Evolutionary conservation across 1,139 yeast genomes (phyloP), one percentile per base, ranked within the genome.

Genomic region (Protomyces pachydermus): DNA sequence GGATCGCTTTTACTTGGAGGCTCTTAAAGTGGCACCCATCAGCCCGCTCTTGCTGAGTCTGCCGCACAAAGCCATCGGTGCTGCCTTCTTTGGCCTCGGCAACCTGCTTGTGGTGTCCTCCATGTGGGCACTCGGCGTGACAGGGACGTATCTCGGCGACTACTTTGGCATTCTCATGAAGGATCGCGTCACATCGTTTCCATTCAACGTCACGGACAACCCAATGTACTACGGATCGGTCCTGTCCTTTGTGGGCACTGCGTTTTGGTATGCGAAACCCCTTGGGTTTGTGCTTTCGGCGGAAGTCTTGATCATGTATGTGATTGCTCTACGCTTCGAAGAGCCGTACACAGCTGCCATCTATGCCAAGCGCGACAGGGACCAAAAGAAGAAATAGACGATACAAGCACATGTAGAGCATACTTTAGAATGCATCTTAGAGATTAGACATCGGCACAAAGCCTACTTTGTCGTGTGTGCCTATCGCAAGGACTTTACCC

Each of bases 151-250:
- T 73, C 79, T 93, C 68, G 98, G 98, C 46, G 98, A 93, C 76
- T 95, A 93, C 77, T 93, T 93, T 76, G 98, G 98, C 0, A 91
- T 93, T 72, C 82, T 93, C 72, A 93, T 91, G 95, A 84, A 84
- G 68, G 84, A 88, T 69, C 82, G 96, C 72, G 97, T 93, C 67
- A 87, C 95, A n/a, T 86, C 88, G 0, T 93, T 93, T 81, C 98
- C 98, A 25, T 93, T 93, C 81, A 91, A 86, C 71, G 83, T 91
- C 67, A 83, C 87, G 70, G 87, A 89, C 72, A 93, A 93, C 75
- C 98, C 98, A 67, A 93, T 93, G 98, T 93, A 93, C 77, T 87
- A 88, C 73, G 98, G 98, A 25, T 88, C 96, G 6, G 83, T 93
- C 34, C 78, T 93, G 70, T 85, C 95, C 65, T 93, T 93, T 79